Evolutionary conservation across 768 basidiomycete species (phyloP), one percentile per base, ranked within the genome.

Genomic region (Podaxis sp.): DNA sequence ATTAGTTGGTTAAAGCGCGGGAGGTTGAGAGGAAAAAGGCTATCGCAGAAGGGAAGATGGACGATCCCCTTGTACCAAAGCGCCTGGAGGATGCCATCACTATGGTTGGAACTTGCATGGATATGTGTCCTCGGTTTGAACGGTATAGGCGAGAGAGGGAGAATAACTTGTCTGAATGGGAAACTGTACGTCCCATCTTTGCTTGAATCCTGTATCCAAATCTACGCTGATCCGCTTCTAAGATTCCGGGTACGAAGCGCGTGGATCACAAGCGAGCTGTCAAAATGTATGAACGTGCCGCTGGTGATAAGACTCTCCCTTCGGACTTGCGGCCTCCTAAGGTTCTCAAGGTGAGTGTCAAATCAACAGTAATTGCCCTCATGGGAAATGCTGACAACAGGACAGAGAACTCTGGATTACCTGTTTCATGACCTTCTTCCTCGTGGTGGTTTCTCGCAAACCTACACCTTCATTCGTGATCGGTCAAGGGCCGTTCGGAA

Each of bases 121-220:
- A 92, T 64, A 97, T 98, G 94, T 98, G 96, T 71, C 95, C 96
- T 2, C 85, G 90, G 46, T 97, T 93, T 69, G 96, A 98, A 74
- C 83, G 92, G 27, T 95, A 96, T 72, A 83, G 94, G 66, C 83
- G 96, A 40, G 94, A 98, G 72, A 83, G 88, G 64, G 92, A 95
- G 72, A 91, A 92, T 72, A 92, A 94, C 67, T 80, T 98, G 1
- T 89, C 91, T 64, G 84, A 87, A 67, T 90, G 88, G 84, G 95
- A 97, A 78, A 86, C 82, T 65, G 93, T 96, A 76, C 65, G 90
- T 80, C 78, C 65, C 80, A 75, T 51, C 36, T 61, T 62, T 63
- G 17, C 19, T 57, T 36, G 53, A 55, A 40, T 64, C 65, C 57
- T 55, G 60, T 74, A 66, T 61, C 66, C 63, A 75, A 74, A 74